Conservation (phyloP, 768 basidiomycete species). For the Fibroporia radiculosa region DNA sequence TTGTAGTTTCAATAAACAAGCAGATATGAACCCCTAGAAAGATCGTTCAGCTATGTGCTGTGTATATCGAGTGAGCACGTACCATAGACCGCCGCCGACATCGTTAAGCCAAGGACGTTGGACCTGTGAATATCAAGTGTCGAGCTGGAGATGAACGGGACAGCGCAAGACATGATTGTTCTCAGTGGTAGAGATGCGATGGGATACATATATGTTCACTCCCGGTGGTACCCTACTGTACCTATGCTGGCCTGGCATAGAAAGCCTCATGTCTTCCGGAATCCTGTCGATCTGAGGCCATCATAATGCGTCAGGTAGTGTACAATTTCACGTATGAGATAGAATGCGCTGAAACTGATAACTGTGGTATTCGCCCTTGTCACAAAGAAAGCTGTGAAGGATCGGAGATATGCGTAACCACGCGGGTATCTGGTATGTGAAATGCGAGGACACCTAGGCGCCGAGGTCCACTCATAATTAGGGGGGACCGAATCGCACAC, state of each 20-base stretch:
- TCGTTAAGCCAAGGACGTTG: conserved; percentile 17
- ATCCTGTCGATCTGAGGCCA: not conserved
- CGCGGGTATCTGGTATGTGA: no score
- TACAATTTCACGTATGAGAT: no score
- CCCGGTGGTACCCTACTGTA: not conserved
- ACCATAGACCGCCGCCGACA: conserved; percentile 21
- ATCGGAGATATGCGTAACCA: no score
- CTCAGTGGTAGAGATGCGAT: no score
- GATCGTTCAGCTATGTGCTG: no score
- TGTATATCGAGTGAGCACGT: not conserved
- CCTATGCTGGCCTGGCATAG: not conserved
- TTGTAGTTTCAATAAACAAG: conserved; percentile 7
- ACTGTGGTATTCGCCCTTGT: no score
- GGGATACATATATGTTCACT: not conserved
- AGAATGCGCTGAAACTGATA: no score
- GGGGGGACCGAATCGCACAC: not conserved
- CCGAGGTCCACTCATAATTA: not conserved
- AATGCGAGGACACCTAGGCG: not conserved
- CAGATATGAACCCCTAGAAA: conserved; percentile 13
- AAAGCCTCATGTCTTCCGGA: not conserved
- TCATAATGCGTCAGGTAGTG: no score
- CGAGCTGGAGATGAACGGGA: conserved; percentile 1
- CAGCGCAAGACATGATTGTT: not conserved
- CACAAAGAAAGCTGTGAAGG: no score
- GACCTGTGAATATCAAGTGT: conserved; percentile 2